Percentiles rank a stretch among this genome's conserved stretches.
These are phyloP conservation scores for Takakia lepidozioides DNA, from an alignment of 225 moss, liverwort and hornwort genomes.

Conservation along the genomic window DNA sequence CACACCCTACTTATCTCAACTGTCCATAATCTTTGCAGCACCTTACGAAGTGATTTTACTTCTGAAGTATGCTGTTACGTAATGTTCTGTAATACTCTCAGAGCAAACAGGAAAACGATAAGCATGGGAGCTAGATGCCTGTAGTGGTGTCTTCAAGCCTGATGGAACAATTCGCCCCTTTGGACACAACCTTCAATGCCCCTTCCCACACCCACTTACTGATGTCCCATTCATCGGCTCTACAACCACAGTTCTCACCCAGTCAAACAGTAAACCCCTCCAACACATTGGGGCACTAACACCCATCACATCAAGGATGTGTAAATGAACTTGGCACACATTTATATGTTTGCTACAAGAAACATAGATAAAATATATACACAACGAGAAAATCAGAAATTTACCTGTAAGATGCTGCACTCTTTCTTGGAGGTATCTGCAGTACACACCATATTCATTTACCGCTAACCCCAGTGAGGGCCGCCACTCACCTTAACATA, in stretches of 20 bases:
- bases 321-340: too few relatives aligned
- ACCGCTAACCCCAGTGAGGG: neutral
- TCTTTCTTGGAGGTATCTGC: conserved; percentile 97
- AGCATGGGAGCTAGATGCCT: conserved; percentile 41
- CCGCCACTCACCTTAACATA: neutral
- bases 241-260: conserved; percentile 30
- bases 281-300: too few relatives aligned
- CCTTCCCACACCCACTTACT: conserved; percentile 99
- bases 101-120: too few relatives aligned
- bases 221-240: conserved; percentile 99
- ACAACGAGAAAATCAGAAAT: neutral
- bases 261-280: too few relatives aligned
- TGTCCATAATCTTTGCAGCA: too few relatives aligned
- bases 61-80: too few relatives aligned
- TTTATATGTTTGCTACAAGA: too few relatives aligned
- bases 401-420: conserved; percentile 91
- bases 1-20: too few relatives aligned
- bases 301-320: too few relatives aligned
- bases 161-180: conserved; percentile 84
- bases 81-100: too few relatives aligned
- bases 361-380: too few relatives aligned
- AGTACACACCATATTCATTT: neutral
- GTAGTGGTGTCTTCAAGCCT: conserved; percentile 79
- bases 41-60: too few relatives aligned
- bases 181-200: conserved; percentile 76